Evolutionary conservation across 2,329 filamentous ascomycete genomes (phyloP).

Genomic region (Phyllosticta citriasiana): DNA sequence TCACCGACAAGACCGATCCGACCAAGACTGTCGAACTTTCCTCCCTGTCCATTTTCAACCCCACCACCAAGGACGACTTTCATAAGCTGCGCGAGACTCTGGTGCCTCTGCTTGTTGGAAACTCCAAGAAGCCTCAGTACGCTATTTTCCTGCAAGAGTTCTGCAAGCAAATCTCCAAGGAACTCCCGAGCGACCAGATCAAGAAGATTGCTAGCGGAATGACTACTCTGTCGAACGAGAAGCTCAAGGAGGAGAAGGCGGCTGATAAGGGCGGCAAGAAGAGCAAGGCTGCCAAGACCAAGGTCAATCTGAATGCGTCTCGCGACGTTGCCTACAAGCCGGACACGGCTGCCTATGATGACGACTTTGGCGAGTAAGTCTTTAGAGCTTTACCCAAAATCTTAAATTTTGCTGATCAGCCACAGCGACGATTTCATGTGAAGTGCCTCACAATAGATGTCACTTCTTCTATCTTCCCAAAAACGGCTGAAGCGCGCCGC

Average conservation of each 20-base stretch:
- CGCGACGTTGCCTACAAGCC: conserved; percentile 46
- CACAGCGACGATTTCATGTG: conserved; percentile 31
- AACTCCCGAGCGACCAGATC: conserved; percentile 83
- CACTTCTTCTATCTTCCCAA: not conserved
- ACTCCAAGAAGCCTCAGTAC: conserved; percentile 85
- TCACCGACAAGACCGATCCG: conserved; percentile 64
- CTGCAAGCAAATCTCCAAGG: conserved; percentile 73
- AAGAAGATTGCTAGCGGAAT: conserved; percentile 87
- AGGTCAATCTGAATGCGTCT: conserved; percentile 66
- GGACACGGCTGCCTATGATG: conserved; percentile 72
- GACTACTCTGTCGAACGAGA: conserved; percentile 91
- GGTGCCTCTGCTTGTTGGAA: conserved; percentile 63
- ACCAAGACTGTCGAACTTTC: conserved; percentile 72
- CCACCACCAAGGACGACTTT: conserved; percentile 78
- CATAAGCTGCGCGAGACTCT: conserved; percentile 66
- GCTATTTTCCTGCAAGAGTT: conserved; percentile 85
- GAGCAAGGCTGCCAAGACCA: conserved; percentile 91
- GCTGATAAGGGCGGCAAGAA: conserved; percentile 94
- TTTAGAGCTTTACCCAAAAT: not conserved
- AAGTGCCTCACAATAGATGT: conserved; percentile 9
- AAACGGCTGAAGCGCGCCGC: not conserved
- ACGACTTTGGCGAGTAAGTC: conserved; percentile 76
- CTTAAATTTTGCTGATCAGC: conserved; percentile 15
- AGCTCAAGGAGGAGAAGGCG: conserved; percentile 96
- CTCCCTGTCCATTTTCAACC: conserved; percentile 76